Conservation (phyloP, 208 protist species). For the Trichomonas gallinae region DNA sequence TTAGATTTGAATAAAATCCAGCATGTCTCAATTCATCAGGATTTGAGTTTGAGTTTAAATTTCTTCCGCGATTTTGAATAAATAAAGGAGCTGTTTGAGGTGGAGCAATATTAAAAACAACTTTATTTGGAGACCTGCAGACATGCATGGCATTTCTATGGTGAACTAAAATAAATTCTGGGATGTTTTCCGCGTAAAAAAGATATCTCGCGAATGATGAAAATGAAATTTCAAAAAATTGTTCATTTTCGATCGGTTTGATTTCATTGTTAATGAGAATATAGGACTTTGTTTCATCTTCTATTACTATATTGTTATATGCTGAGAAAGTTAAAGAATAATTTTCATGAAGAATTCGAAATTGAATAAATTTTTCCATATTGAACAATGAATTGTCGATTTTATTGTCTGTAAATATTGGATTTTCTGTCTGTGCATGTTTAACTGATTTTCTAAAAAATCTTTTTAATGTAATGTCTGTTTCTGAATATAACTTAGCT, state of each 20-base stretch:
- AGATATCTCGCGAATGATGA: background rate
- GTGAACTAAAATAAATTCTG: background rate
- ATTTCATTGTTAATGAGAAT: background rate
- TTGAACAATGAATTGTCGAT: background rate
- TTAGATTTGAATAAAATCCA: background rate
- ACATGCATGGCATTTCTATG: background rate
- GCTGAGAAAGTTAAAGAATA: background rate
- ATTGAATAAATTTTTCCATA: background rate
- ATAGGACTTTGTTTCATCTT: background rate
- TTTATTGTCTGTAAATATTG: background rate
- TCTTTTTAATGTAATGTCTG: background rate
- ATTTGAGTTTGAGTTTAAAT: background rate
- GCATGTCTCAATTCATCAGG: background rate
- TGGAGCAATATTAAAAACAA: background rate
- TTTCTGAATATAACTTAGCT: background rate
- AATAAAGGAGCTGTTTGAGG: background rate
- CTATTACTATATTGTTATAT: background rate
- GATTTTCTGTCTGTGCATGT: background rate
- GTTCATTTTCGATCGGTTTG: background rate
- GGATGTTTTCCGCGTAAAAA: background rate
- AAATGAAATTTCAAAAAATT: background rate
- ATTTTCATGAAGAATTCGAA: background rate
- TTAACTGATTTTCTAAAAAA: background rate
- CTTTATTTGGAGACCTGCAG: background rate
- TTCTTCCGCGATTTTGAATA: background rate